These are phyloP conservation scores for Aquanectria penicillioides DNA, from an alignment of 2,329 filamentous ascomycete genomes.

Conservation along the genomic window DNA sequence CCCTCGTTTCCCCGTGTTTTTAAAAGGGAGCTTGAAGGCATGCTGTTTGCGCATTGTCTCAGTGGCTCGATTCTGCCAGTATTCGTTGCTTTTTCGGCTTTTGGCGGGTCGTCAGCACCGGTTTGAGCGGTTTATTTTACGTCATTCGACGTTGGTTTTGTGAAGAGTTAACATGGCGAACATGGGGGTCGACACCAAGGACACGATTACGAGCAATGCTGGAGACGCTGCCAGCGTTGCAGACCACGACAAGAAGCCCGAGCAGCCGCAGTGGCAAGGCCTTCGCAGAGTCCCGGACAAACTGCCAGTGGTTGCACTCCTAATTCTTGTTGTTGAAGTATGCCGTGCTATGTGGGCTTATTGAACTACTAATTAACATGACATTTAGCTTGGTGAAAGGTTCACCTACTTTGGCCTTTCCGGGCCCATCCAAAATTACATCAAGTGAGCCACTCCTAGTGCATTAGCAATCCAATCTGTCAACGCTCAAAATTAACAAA, in stretches of 20 bases:
- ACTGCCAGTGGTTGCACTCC: slow-evolving; percentile 38
- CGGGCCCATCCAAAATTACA: slow-evolving; percentile 46
- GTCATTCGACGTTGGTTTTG: too few relatives aligned
- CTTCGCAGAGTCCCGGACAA: slow-evolving; percentile 41
- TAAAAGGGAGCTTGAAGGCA: slow-evolving; percentile 7
- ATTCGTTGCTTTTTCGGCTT: background rate
- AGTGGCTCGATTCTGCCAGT: background rate
- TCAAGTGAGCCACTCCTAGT: slow-evolving; percentile 37
- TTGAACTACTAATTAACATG: background rate
- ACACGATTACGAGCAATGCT: background rate
- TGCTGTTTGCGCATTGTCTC: background rate
- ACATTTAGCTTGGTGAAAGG: slow-evolving; percentile 41
- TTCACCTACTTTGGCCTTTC: slow-evolving; percentile 46
- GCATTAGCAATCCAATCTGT: background rate
- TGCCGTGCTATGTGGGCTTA: background rate
- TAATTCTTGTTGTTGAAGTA: slow-evolving; percentile 42
- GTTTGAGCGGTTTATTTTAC: too few relatives aligned
- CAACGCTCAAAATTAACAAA: background rate
- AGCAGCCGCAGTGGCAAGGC: slow-evolving; percentile 16
- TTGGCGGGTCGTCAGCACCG: too few relatives aligned
- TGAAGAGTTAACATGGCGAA: background rate
- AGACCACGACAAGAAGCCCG: background rate
- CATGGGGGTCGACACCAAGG: slow-evolving; percentile 23
- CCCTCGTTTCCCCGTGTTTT: slow-evolving; percentile 15
- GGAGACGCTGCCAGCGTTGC: slow-evolving; percentile 9